phyloP scores from a whole-genome alignment of 2,329 filamentous ascomycete species.

The Coniochaeta ligniaria region DNA sequence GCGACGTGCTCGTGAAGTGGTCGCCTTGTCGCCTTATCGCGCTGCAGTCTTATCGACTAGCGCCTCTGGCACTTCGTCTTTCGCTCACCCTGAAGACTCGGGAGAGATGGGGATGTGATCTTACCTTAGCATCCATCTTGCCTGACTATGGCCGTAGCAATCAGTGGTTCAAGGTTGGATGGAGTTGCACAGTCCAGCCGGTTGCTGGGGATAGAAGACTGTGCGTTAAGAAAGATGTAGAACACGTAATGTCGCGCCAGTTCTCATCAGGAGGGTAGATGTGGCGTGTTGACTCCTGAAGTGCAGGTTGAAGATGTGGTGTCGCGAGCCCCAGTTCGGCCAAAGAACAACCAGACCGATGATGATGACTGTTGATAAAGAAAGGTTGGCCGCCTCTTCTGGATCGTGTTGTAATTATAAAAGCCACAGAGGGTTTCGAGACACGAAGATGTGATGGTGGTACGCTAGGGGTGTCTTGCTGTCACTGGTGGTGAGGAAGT shows the following conservation, averaged over 20 bases:
- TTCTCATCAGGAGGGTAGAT: background rate
- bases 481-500: background rate
- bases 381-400: background rate
- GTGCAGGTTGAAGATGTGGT: background rate
- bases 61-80: background rate
- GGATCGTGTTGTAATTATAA: background rate
- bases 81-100: background rate
- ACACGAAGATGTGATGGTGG: background rate
- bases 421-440: background rate
- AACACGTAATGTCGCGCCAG: background rate
- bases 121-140: conserved; percentile 34
- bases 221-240: background rate
- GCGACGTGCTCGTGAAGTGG: background rate
- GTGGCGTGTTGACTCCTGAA: background rate
- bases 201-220: background rate
- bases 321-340: background rate
- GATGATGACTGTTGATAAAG: background rate
- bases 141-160: background rate
- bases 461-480: background rate
- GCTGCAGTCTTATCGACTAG: background rate
- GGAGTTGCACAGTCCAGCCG: background rate
- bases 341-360: background rate
- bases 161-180: background rate
- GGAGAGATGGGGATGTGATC: conserved; percentile 7
- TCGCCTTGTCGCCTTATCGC: background rate